These are phyloP conservation scores for Sporisorium exsertum DNA, from an alignment of 1,284 basidiomycete species.

Conservation along the genomic window DNA sequence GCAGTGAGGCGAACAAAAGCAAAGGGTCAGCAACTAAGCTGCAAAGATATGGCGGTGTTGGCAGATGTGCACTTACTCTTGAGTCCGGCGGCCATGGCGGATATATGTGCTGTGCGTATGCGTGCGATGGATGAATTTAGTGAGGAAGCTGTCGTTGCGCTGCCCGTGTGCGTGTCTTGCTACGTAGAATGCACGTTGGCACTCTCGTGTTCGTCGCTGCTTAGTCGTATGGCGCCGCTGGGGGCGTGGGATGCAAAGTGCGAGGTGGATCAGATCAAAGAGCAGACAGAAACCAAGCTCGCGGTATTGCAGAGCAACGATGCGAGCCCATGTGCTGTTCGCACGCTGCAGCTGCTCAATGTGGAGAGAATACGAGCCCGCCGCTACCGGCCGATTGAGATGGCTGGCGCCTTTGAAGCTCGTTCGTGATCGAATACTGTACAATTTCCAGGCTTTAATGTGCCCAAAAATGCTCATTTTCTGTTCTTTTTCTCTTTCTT, in stretches of 20 bases:
- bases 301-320: not conserved
- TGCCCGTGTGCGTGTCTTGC: not conserved
- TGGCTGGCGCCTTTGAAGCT: no score
- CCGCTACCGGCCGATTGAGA: conserved; percentile 5
- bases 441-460: not conserved
- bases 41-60: not conserved
- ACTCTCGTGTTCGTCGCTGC: not conserved
- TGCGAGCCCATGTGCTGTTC: not conserved
- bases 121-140: conserved; percentile 14
- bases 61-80: conserved; percentile 49
- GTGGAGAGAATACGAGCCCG: conserved; percentile 3
- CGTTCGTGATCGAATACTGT: conserved; percentile 14
- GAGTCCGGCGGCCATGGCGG: conserved; percentile 57
- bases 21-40: not conserved
- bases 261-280: not conserved
- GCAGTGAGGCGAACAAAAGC: not conserved
- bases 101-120: not conserved
- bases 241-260: not conserved
- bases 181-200: no score
- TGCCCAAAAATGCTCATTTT: not conserved
- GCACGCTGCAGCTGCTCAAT: conserved; percentile 10
- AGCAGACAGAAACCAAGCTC: not conserved
- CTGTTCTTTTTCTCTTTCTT: not conserved
- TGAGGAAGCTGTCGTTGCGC: not conserved
- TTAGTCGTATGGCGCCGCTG: not conserved